Conservation (phyloP, 345 rosid species). For the Hibiscus mutabilis region DNA sequence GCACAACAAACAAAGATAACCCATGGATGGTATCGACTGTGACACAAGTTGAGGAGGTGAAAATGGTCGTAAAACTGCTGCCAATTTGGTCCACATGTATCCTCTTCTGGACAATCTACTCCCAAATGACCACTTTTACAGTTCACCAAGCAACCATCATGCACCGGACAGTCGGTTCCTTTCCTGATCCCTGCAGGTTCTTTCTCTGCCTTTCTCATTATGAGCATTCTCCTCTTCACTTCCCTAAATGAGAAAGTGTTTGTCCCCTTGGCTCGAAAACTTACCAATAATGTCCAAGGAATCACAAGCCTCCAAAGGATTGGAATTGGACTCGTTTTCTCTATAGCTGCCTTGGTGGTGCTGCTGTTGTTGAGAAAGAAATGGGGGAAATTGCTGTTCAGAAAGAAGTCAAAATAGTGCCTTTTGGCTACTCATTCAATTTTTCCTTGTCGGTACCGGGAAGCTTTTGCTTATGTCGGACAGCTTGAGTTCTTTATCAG, state of each 20-base stretch:
- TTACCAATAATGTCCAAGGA: slow-evolving; percentile 55
- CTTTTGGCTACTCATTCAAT: slow-evolving; percentile 76
- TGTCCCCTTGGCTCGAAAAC: slow-evolving; percentile 52
- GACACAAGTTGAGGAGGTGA: slow-evolving; percentile 78
- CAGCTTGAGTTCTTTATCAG: slow-evolving; percentile 88
- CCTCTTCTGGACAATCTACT: slow-evolving; percentile 86
- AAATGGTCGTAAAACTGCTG: slow-evolving; percentile 47
- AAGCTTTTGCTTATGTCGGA: slow-evolving; percentile 83
- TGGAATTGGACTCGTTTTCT: slow-evolving; percentile 62
- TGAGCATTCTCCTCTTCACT: slow-evolving; percentile 68
- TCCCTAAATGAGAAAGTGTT: slow-evolving; percentile 65
- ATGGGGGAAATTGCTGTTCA: slow-evolving; percentile 36
- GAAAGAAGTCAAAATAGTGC: slow-evolving; percentile 33
- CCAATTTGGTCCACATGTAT: slow-evolving; percentile 88
- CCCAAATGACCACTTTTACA: slow-evolving; percentile 90
- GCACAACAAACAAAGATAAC: neutral
- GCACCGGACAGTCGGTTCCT: slow-evolving; percentile 51
- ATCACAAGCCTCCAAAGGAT: slow-evolving; percentile 83
- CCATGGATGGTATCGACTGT: slow-evolving; percentile 42
- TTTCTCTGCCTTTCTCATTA: slow-evolving; percentile 54
- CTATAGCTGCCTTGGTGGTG: slow-evolving; percentile 53
- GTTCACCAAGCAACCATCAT: slow-evolving; percentile 73
- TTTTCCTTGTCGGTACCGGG: slow-evolving; percentile 85
- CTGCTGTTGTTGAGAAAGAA: slow-evolving; percentile 51
- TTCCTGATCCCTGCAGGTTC: slow-evolving; percentile 57